Evolutionary conservation across 371 early-diverging fungal genomes (phyloP).

Genomic region (Thermomucor indicae-seudaticae): DNA sequence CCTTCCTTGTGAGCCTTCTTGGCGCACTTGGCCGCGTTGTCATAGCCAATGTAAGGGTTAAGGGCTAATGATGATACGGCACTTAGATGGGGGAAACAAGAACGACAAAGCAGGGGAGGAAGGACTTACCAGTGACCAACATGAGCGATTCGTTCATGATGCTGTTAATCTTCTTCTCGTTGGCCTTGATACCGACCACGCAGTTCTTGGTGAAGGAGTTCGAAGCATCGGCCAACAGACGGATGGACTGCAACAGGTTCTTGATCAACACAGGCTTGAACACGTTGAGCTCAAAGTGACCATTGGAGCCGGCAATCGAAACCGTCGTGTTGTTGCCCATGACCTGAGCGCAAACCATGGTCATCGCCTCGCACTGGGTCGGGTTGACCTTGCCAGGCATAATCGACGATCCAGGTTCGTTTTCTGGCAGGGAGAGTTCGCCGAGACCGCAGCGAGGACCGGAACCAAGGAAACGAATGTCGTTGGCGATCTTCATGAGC

Average conservation of each 20-base stretch:
- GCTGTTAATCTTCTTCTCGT: constrained; percentile 77
- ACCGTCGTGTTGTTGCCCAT: constrained; percentile 95
- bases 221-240: constrained; percentile 81
- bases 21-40: constrained; percentile 87
- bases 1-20: constrained; percentile 93
- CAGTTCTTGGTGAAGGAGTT: constrained; percentile 89
- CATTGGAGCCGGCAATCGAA: constrained; percentile 86
- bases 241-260: constrained; percentile 88
- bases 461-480: constrained; percentile 91
- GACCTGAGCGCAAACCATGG: constrained; percentile 97
- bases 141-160: constrained; percentile 56
- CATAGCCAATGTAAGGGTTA: constrained; percentile 53
- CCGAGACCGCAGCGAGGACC: constrained; percentile 97
- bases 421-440: constrained; percentile 91
- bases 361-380: constrained; percentile 97
- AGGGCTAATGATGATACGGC: constrained; percentile 40
- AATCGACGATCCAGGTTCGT: constrained; percentile 97
- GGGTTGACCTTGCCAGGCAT: constrained; percentile 98
- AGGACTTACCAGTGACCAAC: constrained; percentile 20
- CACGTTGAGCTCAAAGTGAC: constrained; percentile 97
- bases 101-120: neutral
- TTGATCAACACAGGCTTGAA: constrained; percentile 97
- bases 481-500: constrained; percentile 97
- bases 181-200: constrained; percentile 88
- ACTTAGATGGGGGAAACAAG: neutral